Conservation (phyloP, 306 rosid species). For the Acacia confusa region DNA sequence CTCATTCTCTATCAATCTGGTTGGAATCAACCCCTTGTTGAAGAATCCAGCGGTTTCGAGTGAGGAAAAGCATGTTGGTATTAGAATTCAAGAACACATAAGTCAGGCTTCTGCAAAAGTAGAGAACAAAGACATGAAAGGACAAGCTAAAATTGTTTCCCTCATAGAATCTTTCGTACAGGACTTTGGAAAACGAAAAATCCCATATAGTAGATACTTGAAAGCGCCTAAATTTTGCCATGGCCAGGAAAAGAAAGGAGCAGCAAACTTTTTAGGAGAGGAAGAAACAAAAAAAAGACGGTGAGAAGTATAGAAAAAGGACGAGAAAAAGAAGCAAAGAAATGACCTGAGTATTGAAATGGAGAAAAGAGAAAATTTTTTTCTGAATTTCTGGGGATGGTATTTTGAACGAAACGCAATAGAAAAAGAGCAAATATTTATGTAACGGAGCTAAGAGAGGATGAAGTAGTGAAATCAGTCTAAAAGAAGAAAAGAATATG, state of each 20-base stretch:
- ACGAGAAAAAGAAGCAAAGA: too few species aligned
- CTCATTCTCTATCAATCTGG: conserved; percentile 74
- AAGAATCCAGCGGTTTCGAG: conserved; percentile 40
- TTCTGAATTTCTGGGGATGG: too few species aligned
- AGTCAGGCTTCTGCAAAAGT: conserved; percentile 32
- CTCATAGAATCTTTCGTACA: conserved; percentile 48
- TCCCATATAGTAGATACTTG: conserved; percentile 75
- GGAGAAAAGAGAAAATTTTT: too few species aligned
- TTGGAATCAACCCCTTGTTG: conserved; percentile 52
- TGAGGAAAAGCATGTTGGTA: conserved; percentile 44
- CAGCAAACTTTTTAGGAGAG: too few species aligned
- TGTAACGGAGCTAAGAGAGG: too few species aligned
- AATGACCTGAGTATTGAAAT: too few species aligned
- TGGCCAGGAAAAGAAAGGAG: conserved; percentile 78
- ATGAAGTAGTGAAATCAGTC: too few species aligned
- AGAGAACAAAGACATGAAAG: conserved; percentile 49
- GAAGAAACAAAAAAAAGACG: too few species aligned
- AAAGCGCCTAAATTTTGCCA: conserved; percentile 74
- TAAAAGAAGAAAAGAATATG: too few species aligned
- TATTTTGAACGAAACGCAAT: too few species aligned
- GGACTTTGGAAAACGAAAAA: conserved; percentile 61
- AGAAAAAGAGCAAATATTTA: too few species aligned
- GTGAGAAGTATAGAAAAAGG: too few species aligned
- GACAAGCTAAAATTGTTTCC: conserved; percentile 56
- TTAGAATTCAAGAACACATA: conserved; percentile 37